Conservation (phyloP, 345 rosid species). For the Iberis pinnata region DNA sequence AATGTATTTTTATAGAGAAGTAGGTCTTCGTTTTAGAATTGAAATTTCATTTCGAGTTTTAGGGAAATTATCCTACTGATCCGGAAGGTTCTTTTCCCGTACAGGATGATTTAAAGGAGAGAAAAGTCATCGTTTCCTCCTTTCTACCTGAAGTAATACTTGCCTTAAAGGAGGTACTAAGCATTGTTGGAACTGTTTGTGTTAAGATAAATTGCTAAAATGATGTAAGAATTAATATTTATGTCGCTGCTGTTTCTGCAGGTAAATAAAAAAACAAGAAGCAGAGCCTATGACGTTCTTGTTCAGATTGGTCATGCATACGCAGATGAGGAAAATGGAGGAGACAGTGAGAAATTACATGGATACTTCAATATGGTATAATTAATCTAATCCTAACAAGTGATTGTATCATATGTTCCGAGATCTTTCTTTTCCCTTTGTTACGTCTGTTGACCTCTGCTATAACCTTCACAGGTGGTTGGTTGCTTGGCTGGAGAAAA, state of each 20-base stretch:
- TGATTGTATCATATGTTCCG: neutral
- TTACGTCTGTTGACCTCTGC: constrained; percentile 9
- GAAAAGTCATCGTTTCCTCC: constrained; percentile 48
- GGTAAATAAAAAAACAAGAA: constrained; percentile 90
- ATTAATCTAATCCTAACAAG: constrained; percentile 2
- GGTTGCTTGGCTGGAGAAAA: constrained; percentile 89
- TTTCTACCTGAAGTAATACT: constrained; percentile 85
- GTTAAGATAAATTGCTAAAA: neutral
- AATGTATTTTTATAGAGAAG: neutral
- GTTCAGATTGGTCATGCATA: constrained; percentile 89
- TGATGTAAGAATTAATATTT: constrained; percentile 13
- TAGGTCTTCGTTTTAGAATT: too few species aligned
- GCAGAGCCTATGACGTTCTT: constrained; percentile 86
- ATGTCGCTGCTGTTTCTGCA: constrained; percentile 28
- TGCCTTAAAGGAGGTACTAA: constrained; percentile 86
- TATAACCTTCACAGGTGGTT: constrained; percentile 52
- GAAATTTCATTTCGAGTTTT: too few species aligned
- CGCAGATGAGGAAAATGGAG: constrained; percentile 83
- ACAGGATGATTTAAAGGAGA: constrained; percentile 61
- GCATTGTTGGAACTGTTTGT: constrained; percentile 13
- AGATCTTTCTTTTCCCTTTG: constrained; percentile 11
- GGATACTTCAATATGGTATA: constrained; percentile 77
- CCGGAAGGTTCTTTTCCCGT: neutral
- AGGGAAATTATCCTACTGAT: too few species aligned
- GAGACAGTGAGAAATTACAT: constrained; percentile 61